Evolutionary conservation across 805 yeast species (phyloP).

Genomic region (Starmerella apis): DNA sequence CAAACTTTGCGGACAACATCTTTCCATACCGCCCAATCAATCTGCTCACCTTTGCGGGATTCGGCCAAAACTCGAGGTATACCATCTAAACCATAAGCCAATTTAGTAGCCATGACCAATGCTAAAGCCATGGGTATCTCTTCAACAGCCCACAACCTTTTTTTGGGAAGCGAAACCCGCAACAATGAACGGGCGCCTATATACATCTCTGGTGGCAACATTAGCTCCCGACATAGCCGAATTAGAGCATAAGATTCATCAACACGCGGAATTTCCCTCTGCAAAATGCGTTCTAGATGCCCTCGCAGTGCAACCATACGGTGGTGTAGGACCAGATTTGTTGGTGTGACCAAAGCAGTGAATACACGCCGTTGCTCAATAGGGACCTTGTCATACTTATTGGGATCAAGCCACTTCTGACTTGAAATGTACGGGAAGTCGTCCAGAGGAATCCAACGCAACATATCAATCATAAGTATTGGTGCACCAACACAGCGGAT

Average conservation of each 20-base stretch:
- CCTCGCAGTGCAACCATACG: neutral
- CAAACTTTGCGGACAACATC: conserved; percentile 28
- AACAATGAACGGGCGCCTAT: conserved; percentile 31
- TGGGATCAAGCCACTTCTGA: conserved; percentile 7
- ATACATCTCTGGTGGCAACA: conserved; percentile 45
- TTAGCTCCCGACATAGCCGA: conserved; percentile 31
- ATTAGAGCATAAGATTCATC: conserved; percentile 11
- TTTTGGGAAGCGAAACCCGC: neutral
- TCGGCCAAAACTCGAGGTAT: conserved; percentile 10
- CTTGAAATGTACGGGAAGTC: conserved; percentile 14
- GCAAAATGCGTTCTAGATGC: neutral
- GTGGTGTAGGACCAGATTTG: conserved; percentile 8
- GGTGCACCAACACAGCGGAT: conserved; percentile 10
- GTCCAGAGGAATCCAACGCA: conserved; percentile 11
- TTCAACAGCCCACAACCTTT: neutral
- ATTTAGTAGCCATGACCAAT: conserved; percentile 17
- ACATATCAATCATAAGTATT: conserved; percentile 13
- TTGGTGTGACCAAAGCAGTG: conserved; percentile 8
- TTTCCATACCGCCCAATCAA: conserved; percentile 31
- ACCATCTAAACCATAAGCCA: conserved; percentile 26
- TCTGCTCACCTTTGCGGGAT: conserved; percentile 11
- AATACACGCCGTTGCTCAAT: conserved; percentile 12
- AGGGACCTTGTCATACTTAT: conserved; percentile 4
- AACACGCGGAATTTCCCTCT: conserved; percentile 2
- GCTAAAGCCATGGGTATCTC: conserved; percentile 17